phyloP scores from a whole-genome alignment of 148 eudicot genomes.

The Camellia japonica region DNA sequence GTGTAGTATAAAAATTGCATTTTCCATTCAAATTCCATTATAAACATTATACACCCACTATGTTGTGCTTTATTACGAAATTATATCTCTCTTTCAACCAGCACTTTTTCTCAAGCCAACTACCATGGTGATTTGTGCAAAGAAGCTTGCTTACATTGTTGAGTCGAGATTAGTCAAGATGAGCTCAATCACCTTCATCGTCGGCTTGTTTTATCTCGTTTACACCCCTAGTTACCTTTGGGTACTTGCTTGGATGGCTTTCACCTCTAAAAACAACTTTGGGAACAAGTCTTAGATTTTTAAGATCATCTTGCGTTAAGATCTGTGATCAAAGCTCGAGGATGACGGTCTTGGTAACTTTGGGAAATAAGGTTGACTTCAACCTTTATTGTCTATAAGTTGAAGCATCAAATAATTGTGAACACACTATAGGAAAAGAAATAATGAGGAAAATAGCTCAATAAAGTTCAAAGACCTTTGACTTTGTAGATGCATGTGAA shows the following conservation, averaged over 20 bases:
- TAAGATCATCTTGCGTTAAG: background rate
- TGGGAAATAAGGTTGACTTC: too few species aligned
- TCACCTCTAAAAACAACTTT: background rate
- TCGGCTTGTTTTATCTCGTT: background rate
- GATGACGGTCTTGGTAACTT: too few species aligned
- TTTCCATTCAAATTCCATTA: too few species aligned
- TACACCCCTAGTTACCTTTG: background rate
- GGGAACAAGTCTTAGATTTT: background rate
- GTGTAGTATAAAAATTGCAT: too few species aligned
- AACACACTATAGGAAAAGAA: too few species aligned
- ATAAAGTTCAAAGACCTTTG: too few species aligned
- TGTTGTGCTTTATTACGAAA: too few species aligned
- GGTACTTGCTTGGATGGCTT: background rate
- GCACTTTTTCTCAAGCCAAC: too few species aligned
- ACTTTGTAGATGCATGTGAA: too few species aligned
- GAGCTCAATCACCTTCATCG: background rate
- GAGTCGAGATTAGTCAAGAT: background rate
- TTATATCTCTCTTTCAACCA: background rate
- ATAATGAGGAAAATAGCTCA: too few species aligned
- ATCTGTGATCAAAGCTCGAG: background rate
- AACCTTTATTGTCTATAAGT: too few species aligned
- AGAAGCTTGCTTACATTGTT: background rate
- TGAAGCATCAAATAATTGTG: too few species aligned
- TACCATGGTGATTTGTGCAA: background rate
- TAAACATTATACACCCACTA: background rate